Percentiles rank a stretch among this genome's conserved stretches.
Evolutionary conservation across 805 yeast genomes (phyloP).

Genomic region (Candida tammaniensis): DNA sequence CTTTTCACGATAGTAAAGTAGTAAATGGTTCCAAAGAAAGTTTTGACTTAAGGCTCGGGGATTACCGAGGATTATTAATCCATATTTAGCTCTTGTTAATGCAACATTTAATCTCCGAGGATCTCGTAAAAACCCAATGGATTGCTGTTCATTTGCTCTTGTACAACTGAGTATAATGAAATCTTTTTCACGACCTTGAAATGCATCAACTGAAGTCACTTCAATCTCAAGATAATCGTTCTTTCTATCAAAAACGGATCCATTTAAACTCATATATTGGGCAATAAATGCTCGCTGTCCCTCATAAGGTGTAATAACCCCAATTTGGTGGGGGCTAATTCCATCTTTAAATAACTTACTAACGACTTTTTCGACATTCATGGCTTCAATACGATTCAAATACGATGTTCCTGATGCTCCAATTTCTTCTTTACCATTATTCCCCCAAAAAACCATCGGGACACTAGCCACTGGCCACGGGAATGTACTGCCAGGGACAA

Average conservation of each 20-base stretch:
- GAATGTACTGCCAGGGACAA: conserved; percentile 52
- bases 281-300: conserved; percentile 85
- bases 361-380: conserved; percentile 78
- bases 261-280: conserved; percentile 73
- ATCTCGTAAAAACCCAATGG: conserved; percentile 42
- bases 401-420: conserved; percentile 78
- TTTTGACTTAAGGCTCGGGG: conserved; percentile 73
- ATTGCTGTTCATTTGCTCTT: conserved; percentile 39
- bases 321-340: conserved; percentile 75
- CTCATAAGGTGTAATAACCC: conserved; percentile 91
- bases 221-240: conserved; percentile 71
- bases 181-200: conserved; percentile 45
- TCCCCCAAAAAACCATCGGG: conserved; percentile 98
- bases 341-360: conserved; percentile 75
- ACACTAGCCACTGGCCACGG: conserved; percentile 87
- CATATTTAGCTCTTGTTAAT: conserved; percentile 42
- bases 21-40: conserved; percentile 72
- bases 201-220: conserved; percentile 58
- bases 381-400: conserved; percentile 84
- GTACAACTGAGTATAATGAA: conserved; percentile 43
- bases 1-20: conserved; percentile 74
- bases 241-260: conserved; percentile 53
- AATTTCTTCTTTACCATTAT: conserved; percentile 85
- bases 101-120: conserved; percentile 46
- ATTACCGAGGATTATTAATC: conserved; percentile 67